These are phyloP conservation scores for Hypsizygus ulmarius DNA, from an alignment of 1,284 basidiomycete genomes.

Conservation along the genomic window DNA sequence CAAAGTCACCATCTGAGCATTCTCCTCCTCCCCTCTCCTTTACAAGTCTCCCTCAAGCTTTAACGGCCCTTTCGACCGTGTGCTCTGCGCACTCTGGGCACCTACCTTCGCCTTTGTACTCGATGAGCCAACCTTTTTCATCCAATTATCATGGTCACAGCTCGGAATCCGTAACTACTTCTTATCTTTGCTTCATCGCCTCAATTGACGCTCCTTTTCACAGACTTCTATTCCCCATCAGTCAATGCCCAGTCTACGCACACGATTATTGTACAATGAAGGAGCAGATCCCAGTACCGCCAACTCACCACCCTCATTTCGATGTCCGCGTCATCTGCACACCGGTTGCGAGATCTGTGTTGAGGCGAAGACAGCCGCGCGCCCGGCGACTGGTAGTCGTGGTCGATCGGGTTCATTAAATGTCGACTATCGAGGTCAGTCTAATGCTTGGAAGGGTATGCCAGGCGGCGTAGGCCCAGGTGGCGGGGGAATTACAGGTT, in stretches of 20 bases:
- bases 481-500: constrained; percentile 60
- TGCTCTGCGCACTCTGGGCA: constrained; percentile 9
- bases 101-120: background rate
- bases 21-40: constrained; percentile 21
- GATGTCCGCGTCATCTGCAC: constrained; percentile 70
- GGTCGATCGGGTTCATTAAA: constrained; percentile 15
- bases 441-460: constrained; percentile 27
- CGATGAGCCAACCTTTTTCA: constrained; percentile 6
- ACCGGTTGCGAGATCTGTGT: constrained; percentile 73
- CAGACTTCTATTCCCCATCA: constrained; percentile 8
- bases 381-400: constrained; percentile 20
- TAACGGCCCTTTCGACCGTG: constrained; percentile 17
- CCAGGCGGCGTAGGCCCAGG: constrained; percentile 35
- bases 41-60: constrained; percentile 20
- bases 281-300: constrained; percentile 62
- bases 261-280: constrained; percentile 50
- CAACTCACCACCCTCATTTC: constrained; percentile 59
- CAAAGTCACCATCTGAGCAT: constrained; percentile 23
- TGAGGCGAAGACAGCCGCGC: constrained; percentile 44
- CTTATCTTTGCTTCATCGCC: background rate
- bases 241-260: constrained; percentile 39
- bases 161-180: constrained; percentile 16
- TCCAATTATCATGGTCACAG: constrained; percentile 6
- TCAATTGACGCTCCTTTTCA: constrained; percentile 5
- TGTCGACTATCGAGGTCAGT: constrained; percentile 14